Evolutionary conservation across 2,329 filamentous ascomycete genomes (phyloP).

Genomic region (Truncatella angustata): DNA sequence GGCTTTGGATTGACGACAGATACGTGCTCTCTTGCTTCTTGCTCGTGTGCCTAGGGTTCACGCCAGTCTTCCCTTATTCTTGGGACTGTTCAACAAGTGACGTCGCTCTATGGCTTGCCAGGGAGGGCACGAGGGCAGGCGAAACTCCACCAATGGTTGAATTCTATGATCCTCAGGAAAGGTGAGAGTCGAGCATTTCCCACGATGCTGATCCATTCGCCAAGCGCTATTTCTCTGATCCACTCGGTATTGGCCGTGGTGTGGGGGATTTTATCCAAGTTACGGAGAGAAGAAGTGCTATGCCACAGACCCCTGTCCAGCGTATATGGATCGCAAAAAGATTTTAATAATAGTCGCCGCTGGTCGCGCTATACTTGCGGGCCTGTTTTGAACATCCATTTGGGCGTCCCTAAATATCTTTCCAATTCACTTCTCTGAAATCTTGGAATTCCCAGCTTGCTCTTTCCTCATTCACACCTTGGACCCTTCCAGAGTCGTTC

Average conservation of each 20-base stretch:
- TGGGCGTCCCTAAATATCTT: neutral
- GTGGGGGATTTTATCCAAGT: neutral
- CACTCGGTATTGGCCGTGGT: slow-evolving; percentile 4
- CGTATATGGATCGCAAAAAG: neutral
- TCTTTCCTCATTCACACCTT: neutral
- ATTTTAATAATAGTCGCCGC: slow-evolving; percentile 1
- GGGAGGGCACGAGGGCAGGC: no score
- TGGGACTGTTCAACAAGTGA: no score
- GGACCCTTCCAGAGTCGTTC: neutral
- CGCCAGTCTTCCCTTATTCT: no score
- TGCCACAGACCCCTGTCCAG: neutral
- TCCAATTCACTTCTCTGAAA: neutral
- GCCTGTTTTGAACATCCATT: neutral
- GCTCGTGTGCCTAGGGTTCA: no score
- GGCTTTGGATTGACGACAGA: no score
- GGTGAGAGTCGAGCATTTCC: neutral
- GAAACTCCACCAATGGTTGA: no score
- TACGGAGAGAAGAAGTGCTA: neutral
- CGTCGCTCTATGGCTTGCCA: no score
- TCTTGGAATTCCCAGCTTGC: neutral
- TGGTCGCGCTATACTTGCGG: neutral
- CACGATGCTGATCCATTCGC: slow-evolving; percentile 7
- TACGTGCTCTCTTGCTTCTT: no score
- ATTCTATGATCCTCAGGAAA: neutral
- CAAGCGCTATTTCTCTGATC: neutral